phyloP scores from a whole-genome alignment of 805 yeast genomes.

The Vanderwaltozyma polyspora region DNA sequence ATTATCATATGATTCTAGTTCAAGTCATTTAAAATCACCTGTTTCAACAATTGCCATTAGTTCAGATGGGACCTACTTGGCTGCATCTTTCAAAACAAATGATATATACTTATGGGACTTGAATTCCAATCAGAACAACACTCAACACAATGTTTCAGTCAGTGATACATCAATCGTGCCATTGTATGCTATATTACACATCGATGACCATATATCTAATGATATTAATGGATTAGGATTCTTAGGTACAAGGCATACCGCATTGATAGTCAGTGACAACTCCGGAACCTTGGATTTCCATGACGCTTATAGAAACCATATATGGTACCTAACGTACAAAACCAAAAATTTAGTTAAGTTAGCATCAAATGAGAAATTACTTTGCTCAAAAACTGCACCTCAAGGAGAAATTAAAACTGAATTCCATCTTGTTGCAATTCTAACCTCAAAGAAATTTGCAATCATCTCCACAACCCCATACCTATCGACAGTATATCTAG shows the following conservation, averaged over 20 bases:
- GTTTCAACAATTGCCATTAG: conserved; percentile 51
- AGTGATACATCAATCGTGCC: conserved; percentile 3
- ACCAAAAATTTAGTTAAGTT: conserved; percentile 10
- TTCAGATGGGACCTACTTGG: conserved; percentile 56
- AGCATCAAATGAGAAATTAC: conserved; percentile 7
- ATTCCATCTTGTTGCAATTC: conserved; percentile 15
- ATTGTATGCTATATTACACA: conserved; percentile 19
- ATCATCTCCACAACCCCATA: conserved; percentile 9
- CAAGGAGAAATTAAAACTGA: background rate
- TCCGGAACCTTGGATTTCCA: conserved; percentile 52
- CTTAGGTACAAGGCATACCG: conserved; percentile 42
- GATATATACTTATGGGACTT: conserved; percentile 60
- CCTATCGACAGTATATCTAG: conserved; percentile 5
- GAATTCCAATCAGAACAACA: conserved; percentile 3
- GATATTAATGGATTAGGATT: conserved; percentile 36
- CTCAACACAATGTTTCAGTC: background rate
- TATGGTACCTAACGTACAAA: conserved; percentile 18
- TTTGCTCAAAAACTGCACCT: conserved; percentile 8
- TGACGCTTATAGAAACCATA: conserved; percentile 41
- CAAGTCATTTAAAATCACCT: conserved; percentile 28
- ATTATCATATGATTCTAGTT: background rate
- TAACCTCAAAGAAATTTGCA: conserved; percentile 14
- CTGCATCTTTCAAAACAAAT: conserved; percentile 61
- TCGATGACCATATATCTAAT: conserved; percentile 25
- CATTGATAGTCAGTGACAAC: conserved; percentile 43